Base-by-base conservation (phyloP, 306 rosid species). In the Vigna nakashimae region DNA sequence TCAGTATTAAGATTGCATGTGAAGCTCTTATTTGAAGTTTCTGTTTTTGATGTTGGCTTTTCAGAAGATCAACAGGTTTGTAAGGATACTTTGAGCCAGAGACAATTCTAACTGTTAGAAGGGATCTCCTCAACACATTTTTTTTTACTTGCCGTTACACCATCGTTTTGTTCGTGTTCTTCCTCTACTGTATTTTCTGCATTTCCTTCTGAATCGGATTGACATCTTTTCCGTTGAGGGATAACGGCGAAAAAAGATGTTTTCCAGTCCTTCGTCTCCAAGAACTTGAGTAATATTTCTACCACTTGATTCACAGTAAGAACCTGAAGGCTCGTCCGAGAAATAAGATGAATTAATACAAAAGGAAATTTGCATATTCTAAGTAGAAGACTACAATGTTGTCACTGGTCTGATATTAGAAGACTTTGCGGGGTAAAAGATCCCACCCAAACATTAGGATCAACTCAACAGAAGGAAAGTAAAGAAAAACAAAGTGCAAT, bases 241-340 rank as follows among this genome's bases (percentile, higher is more conserved):
- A 95, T 89, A 64, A 92, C 99, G 20, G 86, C 83, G 71, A 92
- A 92, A 86, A 95, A 89, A 49, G 98, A 86, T 51, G 84, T 80
- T 78, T 86, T 87, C 98, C 98, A 95, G 69, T 95, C 97, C 79
- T 65, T 88, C 28, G 96, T 92, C 86, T 91, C 99, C 73, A 89
- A 48, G 62, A 80, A 91, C 86, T 89, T 92, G 74, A 85, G 84
- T 9, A 85, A 43, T 85, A 85, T 85, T 79, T 85, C 89, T 3
- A 82, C 73, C 77, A 90, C 99, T 92, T 95, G 99, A 88, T 95
- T 95, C 85, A 92, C 98, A 9, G 98, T 91, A 38, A 92, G 98
- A 9, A 95, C 97, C 98, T 92, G 91, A 84, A 80, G 67, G 55
- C 56, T 67, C 80, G 77, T 69, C 76, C 14, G 16, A 64, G 38